Conservation (phyloP, 192 early-diverging fungal species). For the Coemansia sp. region DNA sequence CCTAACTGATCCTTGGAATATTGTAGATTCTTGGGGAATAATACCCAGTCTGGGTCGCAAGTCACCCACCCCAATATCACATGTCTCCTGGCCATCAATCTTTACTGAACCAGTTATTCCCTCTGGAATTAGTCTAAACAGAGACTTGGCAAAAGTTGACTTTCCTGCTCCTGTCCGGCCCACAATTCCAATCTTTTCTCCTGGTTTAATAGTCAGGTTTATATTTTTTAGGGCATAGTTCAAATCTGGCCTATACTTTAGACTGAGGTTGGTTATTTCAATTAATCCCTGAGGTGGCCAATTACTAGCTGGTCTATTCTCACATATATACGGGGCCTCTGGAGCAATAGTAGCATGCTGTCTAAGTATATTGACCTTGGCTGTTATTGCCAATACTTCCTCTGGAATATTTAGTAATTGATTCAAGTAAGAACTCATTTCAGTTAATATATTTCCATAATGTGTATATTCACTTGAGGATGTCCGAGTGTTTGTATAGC, state of each 20-base stretch:
- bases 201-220: slow-evolving; percentile 30
- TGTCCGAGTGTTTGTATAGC: not conserved
- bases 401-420: not conserved
- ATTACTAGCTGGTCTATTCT: slow-evolving; percentile 21
- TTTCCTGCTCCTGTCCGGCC: slow-evolving; percentile 61
- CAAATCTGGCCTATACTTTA: slow-evolving; percentile 33
- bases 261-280: slow-evolving; percentile 42
- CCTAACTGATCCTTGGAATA: slow-evolving; percentile 67
- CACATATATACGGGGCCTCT: slow-evolving; percentile 26
- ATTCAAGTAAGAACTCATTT: not conserved
- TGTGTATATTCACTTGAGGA: not conserved
- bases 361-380: slow-evolving; percentile 52
- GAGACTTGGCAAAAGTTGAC: slow-evolving; percentile 55
- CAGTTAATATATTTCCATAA: not conserved
- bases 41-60: slow-evolving; percentile 57
- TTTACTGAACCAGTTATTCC: slow-evolving; percentile 34
- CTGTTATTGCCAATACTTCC: not conserved
- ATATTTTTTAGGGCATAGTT: slow-evolving; percentile 31
- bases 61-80: slow-evolving; percentile 57
- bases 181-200: slow-evolving; percentile 62
- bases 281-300: slow-evolving; percentile 56
- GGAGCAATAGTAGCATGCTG: slow-evolving; percentile 56
- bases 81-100: slow-evolving; percentile 59
- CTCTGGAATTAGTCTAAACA: slow-evolving; percentile 61
- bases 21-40: slow-evolving; percentile 65